These are phyloP conservation scores for Diaporthe amygdali DNA, from an alignment of 2,329 filamentous ascomycete genomes.

Conservation along the genomic window DNA sequence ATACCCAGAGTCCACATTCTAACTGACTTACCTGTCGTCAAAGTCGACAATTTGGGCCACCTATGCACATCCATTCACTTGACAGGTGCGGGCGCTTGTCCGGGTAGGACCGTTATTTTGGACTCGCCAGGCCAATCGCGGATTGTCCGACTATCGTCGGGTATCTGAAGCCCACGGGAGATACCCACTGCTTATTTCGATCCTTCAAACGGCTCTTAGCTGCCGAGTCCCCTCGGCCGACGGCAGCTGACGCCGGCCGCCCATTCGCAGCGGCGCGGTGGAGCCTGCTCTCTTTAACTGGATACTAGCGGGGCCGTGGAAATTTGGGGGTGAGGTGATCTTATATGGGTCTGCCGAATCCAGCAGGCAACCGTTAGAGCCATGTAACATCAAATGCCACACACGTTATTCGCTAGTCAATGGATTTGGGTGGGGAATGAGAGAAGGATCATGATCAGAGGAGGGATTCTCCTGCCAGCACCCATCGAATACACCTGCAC, in stretches of 20 bases:
- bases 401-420: not conserved
- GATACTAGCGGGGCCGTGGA: not conserved
- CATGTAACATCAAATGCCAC: conserved; percentile 6
- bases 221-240: not conserved
- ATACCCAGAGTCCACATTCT: not conserved
- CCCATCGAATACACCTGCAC: not conserved
- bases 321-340: conserved; percentile 5
- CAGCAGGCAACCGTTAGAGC: not conserved
- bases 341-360: conserved; percentile 2
- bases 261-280: not conserved
- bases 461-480: not conserved
- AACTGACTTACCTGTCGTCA: not conserved
- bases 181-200: not conserved
- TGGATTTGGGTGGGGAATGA: not conserved
- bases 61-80: not conserved
- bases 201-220: not conserved
- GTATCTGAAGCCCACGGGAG: not conserved
- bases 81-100: not conserved
- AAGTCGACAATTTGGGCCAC: not conserved
- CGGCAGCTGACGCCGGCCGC: not conserved
- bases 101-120: not conserved
- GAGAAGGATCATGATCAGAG: not conserved
- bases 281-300: not conserved
- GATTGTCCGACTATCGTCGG: not conserved
- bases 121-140: not conserved